These are phyloP conservation scores for Metschnikowia bowlesiae DNA, from an alignment of 805 yeast genomes.

Conservation along the genomic window DNA sequence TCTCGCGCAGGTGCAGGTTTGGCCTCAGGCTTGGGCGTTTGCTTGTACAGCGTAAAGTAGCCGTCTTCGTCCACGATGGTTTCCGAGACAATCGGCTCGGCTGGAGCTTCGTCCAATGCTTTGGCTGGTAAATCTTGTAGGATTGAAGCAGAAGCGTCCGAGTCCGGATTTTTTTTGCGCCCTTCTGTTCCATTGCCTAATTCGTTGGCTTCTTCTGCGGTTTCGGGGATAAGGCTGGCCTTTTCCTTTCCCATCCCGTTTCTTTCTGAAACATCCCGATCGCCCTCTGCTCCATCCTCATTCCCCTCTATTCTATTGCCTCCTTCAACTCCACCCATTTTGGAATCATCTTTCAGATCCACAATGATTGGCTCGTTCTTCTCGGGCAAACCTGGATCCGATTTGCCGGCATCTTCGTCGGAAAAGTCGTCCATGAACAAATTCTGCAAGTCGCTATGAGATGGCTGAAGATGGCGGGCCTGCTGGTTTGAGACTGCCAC, in stretches of 20 bases:
- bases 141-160: background rate
- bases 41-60: conserved; percentile 37
- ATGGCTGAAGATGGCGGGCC: background rate
- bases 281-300: too few relatives aligned
- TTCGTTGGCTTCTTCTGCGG: background rate
- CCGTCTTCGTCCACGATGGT: conserved; percentile 46
- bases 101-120: background rate
- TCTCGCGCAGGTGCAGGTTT: background rate
- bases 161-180: background rate
- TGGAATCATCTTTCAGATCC: background rate
- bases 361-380: conserved; percentile 14
- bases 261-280: too few relatives aligned
- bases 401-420: conserved; percentile 8
- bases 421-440: conserved; percentile 17
- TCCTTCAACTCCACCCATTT: too few relatives aligned
- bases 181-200: background rate
- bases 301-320: too few relatives aligned
- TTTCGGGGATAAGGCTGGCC: background rate
- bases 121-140: background rate
- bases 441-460: conserved; percentile 9
- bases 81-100: conserved; percentile 3
- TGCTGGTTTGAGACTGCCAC: background rate
- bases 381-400: conserved; percentile 1
- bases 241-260: too few relatives aligned
- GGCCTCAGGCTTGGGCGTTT: conserved; percentile 5